Conservation (phyloP, 805 yeast genomes). For the Torulaspora indica region DNA sequence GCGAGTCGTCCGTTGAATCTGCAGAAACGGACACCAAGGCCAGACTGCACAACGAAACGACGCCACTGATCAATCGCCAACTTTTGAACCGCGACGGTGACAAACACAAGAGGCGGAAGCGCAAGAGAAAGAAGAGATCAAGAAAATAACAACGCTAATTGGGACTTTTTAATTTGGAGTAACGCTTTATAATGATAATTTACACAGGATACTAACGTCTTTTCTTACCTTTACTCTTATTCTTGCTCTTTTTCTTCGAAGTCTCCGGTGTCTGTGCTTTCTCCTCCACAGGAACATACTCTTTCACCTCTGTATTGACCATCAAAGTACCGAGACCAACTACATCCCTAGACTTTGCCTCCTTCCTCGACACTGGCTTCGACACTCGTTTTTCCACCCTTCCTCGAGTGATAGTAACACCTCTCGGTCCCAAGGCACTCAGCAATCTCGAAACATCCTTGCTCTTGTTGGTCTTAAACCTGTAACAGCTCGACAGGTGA, state of each 20-base stretch:
- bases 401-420: conserved; percentile 39
- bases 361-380: conserved; percentile 9
- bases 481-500: conserved; percentile 55
- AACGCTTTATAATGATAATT: conserved; percentile 8
- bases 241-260: conserved; percentile 21
- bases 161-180: neutral
- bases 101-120: conserved; percentile 16
- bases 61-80: neutral
- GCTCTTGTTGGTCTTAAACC: conserved; percentile 51
- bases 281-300: conserved; percentile 21
- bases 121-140: conserved; percentile 18
- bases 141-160: conserved; percentile 6
- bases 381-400: conserved; percentile 22
- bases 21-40: neutral
- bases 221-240: conserved; percentile 28
- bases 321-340: conserved; percentile 28
- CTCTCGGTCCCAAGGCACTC: conserved; percentile 68
- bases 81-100: conserved; percentile 2
- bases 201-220: conserved; percentile 21
- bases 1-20: neutral
- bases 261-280: conserved; percentile 8
- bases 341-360: conserved; percentile 19
- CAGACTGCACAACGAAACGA: neutral
- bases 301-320: conserved; percentile 29
- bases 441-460: conserved; percentile 73